Percentiles rank a stretch among this genome's conserved stretches.
These are phyloP conservation scores for Umbelopsis sp. DNA, from an alignment of 192 early-diverging fungal genomes.

Conservation along the genomic window DNA sequence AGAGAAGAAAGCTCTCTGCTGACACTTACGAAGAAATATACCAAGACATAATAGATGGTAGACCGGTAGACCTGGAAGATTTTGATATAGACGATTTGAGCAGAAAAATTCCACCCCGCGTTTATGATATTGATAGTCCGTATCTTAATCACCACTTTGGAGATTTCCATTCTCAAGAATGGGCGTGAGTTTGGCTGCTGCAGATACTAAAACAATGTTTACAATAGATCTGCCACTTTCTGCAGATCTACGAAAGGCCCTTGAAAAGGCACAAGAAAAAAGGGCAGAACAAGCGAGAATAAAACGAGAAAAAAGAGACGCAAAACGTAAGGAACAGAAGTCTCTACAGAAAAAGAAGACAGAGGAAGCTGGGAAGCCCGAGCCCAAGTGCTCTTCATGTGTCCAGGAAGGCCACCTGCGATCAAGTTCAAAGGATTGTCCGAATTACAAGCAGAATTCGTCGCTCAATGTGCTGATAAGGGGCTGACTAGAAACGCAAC, in stretches of 20 bases:
- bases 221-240: background rate
- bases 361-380: background rate
- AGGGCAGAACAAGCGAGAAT: background rate
- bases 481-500: background rate
- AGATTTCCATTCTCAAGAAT: no score
- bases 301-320: background rate
- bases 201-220: no score
- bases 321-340: background rate
- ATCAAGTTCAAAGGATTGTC: background rate
- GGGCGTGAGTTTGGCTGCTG: no score
- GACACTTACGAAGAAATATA: background rate
- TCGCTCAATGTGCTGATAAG: background rate
- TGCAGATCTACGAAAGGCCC: background rate
- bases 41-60: background rate
- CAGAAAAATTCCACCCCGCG: background rate
- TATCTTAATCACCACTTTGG: no score
- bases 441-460: background rate
- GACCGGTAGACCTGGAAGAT: background rate
- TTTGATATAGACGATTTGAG: background rate
- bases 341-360: background rate
- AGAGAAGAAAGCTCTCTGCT: background rate
- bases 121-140: background rate
- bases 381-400: background rate
- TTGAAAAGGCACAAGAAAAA: background rate
- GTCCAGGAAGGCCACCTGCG: background rate